Evolutionary conservation across 2,329 filamentous ascomycete species (phyloP), one percentile per base, ranked within the genome.

Genomic region (Alternaria triticina): DNA sequence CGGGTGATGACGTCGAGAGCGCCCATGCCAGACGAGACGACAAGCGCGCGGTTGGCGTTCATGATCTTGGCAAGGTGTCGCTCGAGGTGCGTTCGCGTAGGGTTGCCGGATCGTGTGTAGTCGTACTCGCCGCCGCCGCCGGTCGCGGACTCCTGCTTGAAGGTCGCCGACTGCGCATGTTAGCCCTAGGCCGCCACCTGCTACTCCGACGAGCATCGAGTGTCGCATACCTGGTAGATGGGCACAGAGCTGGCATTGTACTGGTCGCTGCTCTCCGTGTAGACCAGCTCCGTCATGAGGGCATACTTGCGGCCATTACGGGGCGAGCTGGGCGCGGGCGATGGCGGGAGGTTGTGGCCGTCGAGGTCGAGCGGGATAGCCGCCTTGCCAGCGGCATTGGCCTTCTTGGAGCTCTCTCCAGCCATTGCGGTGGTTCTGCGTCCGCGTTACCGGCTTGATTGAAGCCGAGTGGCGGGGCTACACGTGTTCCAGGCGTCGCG

Each of bases 31-130:
- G 95, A 98, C 57, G 94, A 94, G 47, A 98, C 95, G 52, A 96
- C 95, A 54, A 99, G 88, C 10, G 93, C 93, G 60, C 96, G 91
- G 74, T 90, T 89, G 49, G 96, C 96, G 73, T 93, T 94, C 96
- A 99, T 99, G 79, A 99, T 97, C 87, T 99, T 99, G 76, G 96
- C 96, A 73, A 99, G 86, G 81, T 99, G 96, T 62, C 95, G 90
- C 84, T 99, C 96, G 67, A 99, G 88, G 77, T 99, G 96, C 33
- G 95, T 97, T 69, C 96, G 89, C 62, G 96, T 99, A 17, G 96
- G 96, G 80, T 99, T 99, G 60, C 96, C 96, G 36, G 94, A 98
- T 65, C 96, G 92, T 64, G 96, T 98, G 84, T 99, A 99, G 84
- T 99, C 96, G 82, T 98, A 99, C 81, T 98, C 94, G 76, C 88